Evolutionary conservation across 257 asterid species (phyloP).

Genomic region (Eucommia ulmoides): DNA sequence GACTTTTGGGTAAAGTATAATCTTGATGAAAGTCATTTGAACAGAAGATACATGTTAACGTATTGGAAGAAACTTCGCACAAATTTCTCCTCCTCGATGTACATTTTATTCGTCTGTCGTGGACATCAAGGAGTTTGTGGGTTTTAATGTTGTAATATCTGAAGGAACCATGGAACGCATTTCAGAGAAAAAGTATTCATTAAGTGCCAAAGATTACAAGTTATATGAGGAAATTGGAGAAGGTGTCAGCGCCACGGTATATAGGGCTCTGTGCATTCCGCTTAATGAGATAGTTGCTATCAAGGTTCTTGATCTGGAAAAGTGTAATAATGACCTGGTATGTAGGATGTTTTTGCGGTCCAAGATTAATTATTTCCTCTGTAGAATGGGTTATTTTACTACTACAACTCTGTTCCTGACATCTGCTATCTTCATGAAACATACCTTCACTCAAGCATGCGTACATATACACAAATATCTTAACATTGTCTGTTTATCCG

Average conservation of each 20-base stretch:
- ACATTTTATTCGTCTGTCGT: constrained; percentile 14
- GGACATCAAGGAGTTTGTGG: constrained; percentile 17
- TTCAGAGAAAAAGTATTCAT: constrained; percentile 58
- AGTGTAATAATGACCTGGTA: constrained; percentile 96
- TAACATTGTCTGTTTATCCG: neutral
- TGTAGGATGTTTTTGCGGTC: constrained; percentile 6
- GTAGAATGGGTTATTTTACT: neutral
- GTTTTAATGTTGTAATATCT: constrained; percentile 12
- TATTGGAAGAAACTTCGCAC: constrained; percentile 19
- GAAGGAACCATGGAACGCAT: constrained; percentile 38
- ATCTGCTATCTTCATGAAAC: neutral
- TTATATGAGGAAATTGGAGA: constrained; percentile 92
- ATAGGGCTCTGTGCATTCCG: constrained; percentile 77
- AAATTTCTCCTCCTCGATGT: constrained; percentile 12
- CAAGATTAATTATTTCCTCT: neutral
- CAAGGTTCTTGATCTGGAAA: constrained; percentile 98
- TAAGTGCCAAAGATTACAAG: constrained; percentile 55
- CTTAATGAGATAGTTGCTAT: constrained; percentile 75
- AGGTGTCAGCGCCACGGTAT: constrained; percentile 96
- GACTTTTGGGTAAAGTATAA: no score
- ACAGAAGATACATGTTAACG: constrained; percentile 20
- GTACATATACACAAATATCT: neutral
- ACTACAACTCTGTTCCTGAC: neutral
- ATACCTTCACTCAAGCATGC: neutral
- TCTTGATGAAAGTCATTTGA: constrained; percentile 3